These are phyloP conservation scores for Viola odorata DNA, from an alignment of 345 rosid species.

Conservation along the genomic window DNA sequence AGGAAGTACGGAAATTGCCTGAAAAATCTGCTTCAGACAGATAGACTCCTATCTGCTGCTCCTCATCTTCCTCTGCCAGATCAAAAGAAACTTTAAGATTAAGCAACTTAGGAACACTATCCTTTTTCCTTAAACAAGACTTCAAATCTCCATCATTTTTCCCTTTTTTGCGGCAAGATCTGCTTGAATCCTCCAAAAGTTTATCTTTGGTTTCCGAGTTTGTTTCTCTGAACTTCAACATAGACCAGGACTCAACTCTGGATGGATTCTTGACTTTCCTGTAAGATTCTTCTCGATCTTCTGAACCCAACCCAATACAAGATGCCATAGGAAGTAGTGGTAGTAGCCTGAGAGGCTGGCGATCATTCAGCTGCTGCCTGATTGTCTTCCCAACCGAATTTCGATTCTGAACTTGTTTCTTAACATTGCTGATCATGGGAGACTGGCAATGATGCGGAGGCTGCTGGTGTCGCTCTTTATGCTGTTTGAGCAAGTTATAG, in stretches of 20 bases:
- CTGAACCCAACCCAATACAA: neutral
- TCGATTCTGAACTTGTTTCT: neutral
- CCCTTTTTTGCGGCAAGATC: neutral
- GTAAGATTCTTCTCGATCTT: neutral
- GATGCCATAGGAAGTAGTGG: constrained; percentile 6
- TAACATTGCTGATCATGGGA: neutral
- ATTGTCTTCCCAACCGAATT: neutral
- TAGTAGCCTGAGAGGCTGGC: constrained; percentile 4
- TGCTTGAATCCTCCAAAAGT: neutral
- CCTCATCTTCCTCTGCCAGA: constrained; percentile 18
- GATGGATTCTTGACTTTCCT: constrained; percentile 8
- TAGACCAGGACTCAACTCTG: constrained; percentile 17
- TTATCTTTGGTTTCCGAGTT: constrained; percentile 12
- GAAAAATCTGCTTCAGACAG: constrained; percentile 3
- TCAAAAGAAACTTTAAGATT: constrained; percentile 32
- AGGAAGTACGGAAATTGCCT: neutral
- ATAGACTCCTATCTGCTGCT: constrained; percentile 7
- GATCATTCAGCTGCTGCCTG: constrained; percentile 12
- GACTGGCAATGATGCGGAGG: constrained; percentile 9
- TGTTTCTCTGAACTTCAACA: constrained; percentile 5
- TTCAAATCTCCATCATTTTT: constrained; percentile 15
- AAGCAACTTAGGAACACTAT: constrained; percentile 22
- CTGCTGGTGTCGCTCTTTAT: constrained; percentile 9
- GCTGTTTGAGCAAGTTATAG: constrained; percentile 29
- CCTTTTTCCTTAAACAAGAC: constrained; percentile 36